Percentiles rank a stretch among this genome's conserved stretches.
Conservation (phyloP, 768 basidiomycete genomes). For the Filobasidium wieringae region DNA sequence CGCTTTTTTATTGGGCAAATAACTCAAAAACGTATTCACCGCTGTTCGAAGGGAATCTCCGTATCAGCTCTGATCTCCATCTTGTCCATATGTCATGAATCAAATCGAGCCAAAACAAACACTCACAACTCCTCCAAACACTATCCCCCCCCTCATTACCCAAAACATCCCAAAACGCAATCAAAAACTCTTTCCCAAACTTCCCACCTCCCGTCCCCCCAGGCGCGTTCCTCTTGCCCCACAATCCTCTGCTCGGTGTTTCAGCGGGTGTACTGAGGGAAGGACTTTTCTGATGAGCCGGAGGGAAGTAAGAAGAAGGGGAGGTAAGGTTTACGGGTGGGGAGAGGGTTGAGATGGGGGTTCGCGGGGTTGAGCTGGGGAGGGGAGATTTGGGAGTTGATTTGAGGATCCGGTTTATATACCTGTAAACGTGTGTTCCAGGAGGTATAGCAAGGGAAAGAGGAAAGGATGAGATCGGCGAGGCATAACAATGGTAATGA, state of each 20-base stretch:
- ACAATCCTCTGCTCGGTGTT: background rate
- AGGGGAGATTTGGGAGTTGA: background rate
- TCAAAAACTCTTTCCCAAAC: slow-evolving; percentile 34
- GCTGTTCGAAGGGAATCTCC: background rate
- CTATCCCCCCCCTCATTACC: slow-evolving; percentile 29
- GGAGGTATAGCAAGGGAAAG: slow-evolving; percentile 11
- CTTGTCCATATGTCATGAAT: no score
- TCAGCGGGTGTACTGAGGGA: background rate
- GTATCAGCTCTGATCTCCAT: background rate
- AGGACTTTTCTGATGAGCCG: background rate
- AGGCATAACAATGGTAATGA: no score
- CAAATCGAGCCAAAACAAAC: no score
- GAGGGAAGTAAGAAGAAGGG: background rate
- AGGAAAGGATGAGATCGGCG: no score
- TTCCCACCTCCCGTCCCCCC: slow-evolving; percentile 18
- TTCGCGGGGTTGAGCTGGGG: slow-evolving; percentile 11
- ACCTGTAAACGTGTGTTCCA: slow-evolving; percentile 2
- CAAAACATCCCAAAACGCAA: slow-evolving; percentile 32
- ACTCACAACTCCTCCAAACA: slow-evolving; percentile 19
- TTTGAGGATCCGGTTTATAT: background rate
- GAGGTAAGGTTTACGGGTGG: slow-evolving; percentile 5
- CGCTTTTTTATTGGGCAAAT: slow-evolving; percentile 23
- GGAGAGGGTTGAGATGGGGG: background rate
- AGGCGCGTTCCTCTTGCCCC: slow-evolving; percentile 8
- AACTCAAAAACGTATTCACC: slow-evolving; percentile 13